Conservation (phyloP, 306 rosid genomes). For the Albizia julibrissin region DNA sequence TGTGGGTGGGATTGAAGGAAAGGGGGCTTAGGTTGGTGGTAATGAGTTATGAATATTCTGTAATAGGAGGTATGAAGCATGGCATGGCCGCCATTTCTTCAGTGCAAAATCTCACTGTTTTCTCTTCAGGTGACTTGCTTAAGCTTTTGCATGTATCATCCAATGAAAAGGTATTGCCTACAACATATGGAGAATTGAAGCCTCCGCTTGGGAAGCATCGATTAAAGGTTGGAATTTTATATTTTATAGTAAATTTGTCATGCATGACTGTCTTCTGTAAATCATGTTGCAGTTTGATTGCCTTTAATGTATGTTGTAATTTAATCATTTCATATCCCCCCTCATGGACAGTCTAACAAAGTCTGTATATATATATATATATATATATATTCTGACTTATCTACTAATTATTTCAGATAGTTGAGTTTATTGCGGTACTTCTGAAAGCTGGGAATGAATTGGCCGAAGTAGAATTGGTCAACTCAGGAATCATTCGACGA, state of each 20-base stretch:
- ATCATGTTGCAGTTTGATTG: constrained; percentile 11
- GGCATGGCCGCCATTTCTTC: constrained; percentile 1
- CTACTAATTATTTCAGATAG: constrained; percentile 61
- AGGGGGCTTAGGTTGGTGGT: background rate
- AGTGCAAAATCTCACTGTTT: constrained; percentile 24
- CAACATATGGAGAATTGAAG: constrained; percentile 92
- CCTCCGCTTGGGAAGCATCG: constrained; percentile 99
- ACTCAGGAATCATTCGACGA: constrained; percentile 83
- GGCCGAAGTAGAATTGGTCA: constrained; percentile 84
- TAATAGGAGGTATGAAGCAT: background rate
- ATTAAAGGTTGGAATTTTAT: constrained; percentile 66
- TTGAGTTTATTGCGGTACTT: constrained; percentile 93
- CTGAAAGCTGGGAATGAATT: constrained; percentile 74
- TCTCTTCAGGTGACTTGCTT: constrained; percentile 80
- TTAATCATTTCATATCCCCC: background rate
- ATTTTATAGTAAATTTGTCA: background rate
- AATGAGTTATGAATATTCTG: constrained; percentile 16
- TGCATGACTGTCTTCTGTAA: background rate
- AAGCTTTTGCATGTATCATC: constrained; percentile 71
- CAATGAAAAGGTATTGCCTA: constrained; percentile 77
- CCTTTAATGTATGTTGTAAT: background rate
- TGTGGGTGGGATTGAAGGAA: background rate
- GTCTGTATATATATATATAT: background rate
- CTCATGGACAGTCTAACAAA: background rate
- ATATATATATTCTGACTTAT: constrained; percentile 15